phyloP scores from a whole-genome alignment of 306 rosid genomes.

The Glycyrrhiza uralensis region DNA sequence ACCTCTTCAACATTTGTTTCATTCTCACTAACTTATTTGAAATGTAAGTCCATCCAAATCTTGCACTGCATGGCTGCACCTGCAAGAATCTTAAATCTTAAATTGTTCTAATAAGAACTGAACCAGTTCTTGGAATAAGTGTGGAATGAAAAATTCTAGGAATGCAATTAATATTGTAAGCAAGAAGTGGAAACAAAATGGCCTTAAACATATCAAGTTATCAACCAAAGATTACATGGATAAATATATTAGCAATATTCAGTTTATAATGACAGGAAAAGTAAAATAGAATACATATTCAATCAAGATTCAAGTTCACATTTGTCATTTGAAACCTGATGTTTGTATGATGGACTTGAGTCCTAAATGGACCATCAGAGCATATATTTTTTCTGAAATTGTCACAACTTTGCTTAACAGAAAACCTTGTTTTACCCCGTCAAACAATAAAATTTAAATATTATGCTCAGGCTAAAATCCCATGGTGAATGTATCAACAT shows the following conservation, averaged over 20 bases:
- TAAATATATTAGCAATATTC: neutral
- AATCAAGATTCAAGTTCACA: constrained; percentile 2
- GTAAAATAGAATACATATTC: neutral
- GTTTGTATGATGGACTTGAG: neutral
- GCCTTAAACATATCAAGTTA: neutral
- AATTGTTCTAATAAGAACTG: too few species aligned
- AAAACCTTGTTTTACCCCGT: neutral
- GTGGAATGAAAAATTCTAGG: neutral
- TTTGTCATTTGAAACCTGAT: neutral
- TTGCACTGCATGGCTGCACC: too few species aligned
- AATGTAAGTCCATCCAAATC: too few species aligned
- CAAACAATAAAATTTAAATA: too few species aligned
- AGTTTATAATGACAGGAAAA: neutral
- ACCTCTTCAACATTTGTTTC: too few species aligned
- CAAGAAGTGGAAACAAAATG: neutral
- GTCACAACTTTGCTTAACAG: neutral
- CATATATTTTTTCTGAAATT: neutral
- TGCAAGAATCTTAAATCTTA: too few species aligned
- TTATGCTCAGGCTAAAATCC: neutral
- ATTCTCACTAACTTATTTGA: too few species aligned
- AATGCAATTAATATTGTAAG: too few species aligned
- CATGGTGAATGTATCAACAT: constrained; percentile 50
- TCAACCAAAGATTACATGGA: constrained; percentile 5
- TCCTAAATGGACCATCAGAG: too few species aligned
- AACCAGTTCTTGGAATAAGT: too few species aligned